phyloP scores from a whole-genome alignment of 257 asterid genomes.

The Parsonsia alboflavescens region DNA sequence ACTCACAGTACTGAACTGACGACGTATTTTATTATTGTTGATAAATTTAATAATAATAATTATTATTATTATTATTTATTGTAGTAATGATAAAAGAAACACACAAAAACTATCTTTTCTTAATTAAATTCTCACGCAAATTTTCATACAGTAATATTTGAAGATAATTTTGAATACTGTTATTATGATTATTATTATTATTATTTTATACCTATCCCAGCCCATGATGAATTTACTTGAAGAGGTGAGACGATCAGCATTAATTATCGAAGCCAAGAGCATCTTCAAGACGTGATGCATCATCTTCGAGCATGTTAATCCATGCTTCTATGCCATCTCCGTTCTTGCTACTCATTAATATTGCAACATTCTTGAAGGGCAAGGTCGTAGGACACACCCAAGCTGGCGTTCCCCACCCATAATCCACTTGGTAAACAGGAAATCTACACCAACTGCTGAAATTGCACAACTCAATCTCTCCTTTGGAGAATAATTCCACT shows the following conservation, averaged over 20 bases:
- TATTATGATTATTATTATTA: no score
- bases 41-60: no score
- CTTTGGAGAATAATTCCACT: background rate
- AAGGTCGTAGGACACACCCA: conserved; percentile 33
- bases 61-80: no score
- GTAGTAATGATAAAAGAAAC: no score
- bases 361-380: conserved; percentile 24
- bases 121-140: no score
- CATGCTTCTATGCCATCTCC: conserved; percentile 54
- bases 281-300: conserved; percentile 6
- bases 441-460: conserved; percentile 51
- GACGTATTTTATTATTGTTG: no score
- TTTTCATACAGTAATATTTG: no score
- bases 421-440: conserved; percentile 48
- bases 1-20: no score
- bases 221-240: background rate
- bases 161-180: no score
- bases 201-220: no score
- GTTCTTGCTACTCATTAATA: conserved; percentile 29
- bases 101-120: no score
- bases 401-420: conserved; percentile 43
- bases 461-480: conserved; percentile 19
- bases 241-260: background rate
- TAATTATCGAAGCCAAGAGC: background rate
- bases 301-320: conserved; percentile 31